These are phyloP conservation scores for Filobasidium floriforme DNA, from an alignment of 768 basidiomycete genomes.

Conservation along the genomic window DNA sequence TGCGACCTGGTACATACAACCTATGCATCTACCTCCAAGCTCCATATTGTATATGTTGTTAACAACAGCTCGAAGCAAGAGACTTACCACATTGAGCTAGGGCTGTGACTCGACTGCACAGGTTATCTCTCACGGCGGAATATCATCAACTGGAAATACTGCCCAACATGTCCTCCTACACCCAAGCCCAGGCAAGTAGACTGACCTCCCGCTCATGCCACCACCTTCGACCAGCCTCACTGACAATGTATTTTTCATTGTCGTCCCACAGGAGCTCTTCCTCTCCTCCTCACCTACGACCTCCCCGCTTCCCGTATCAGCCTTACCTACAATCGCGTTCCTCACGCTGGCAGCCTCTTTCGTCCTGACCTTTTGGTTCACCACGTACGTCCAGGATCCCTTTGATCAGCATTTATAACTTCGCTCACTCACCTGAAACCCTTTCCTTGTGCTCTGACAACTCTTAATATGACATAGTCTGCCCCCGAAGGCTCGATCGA, in stretches of 20 bases:
- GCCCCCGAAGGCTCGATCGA: neutral
- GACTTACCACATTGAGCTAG: neutral
- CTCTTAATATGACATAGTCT: neutral
- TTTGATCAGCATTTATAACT: too few relatives aligned
- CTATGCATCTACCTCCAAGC: too few relatives aligned
- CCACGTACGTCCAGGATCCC: slow-evolving; percentile 1
- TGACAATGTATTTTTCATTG: too few relatives aligned
- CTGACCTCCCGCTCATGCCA: too few relatives aligned
- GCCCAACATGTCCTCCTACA: slow-evolving; percentile 4
- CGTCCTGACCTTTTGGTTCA: slow-evolving; percentile 3
- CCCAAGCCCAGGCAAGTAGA: neutral
- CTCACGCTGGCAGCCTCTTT: neutral
- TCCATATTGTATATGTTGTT: too few relatives aligned
- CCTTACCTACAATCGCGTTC: neutral
- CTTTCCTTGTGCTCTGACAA: neutral
- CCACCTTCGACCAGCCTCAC: too few relatives aligned
- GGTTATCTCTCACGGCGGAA: too few relatives aligned
- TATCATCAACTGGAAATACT: neutral
- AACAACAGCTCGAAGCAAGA: too few relatives aligned
- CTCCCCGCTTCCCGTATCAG: neutral
- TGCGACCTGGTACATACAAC: too few relatives aligned
- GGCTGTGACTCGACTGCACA: too few relatives aligned
- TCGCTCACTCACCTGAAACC: neutral
- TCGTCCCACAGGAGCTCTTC: neutral
- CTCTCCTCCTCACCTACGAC: slow-evolving; percentile 1